Conservation (phyloP, 441 rosid genomes). For the Pelargonium citronellum region DNA sequence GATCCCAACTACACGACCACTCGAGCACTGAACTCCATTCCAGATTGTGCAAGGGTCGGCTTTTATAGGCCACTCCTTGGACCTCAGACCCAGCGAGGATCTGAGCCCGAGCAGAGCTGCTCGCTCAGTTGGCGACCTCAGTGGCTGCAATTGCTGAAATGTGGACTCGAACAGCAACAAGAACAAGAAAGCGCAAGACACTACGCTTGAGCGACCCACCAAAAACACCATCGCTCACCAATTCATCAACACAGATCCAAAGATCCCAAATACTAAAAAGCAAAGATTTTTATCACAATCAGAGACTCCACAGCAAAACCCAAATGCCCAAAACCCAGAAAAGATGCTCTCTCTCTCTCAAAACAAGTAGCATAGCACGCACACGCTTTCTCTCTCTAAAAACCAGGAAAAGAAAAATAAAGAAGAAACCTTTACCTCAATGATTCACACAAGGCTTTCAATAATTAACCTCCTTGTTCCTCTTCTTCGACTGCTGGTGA, state of each 20-base stretch:
- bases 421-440: slow-evolving; percentile 31
- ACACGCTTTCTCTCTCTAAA: slow-evolving; percentile 12
- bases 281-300: slow-evolving; percentile 19
- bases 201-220: slow-evolving; percentile 36
- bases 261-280: slow-evolving; percentile 22
- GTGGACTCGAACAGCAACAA: slow-evolving; percentile 41
- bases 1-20: slow-evolving; percentile 58
- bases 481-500: slow-evolving; percentile 27
- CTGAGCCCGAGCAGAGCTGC: slow-evolving; percentile 66
- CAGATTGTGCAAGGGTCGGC: slow-evolving; percentile 70
- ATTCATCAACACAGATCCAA: slow-evolving; percentile 27
- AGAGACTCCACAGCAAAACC: slow-evolving; percentile 18
- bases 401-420: slow-evolving; percentile 5
- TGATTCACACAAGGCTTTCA: slow-evolving; percentile 14
- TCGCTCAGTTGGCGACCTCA: slow-evolving; percentile 40
- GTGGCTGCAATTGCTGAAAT: slow-evolving; percentile 31
- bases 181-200: slow-evolving; percentile 35
- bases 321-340: slow-evolving; percentile 16
- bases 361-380: not conserved
- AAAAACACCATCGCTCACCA: slow-evolving; percentile 40
- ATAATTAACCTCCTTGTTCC: not conserved
- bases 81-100: slow-evolving; percentile 77
- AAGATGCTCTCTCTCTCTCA: not conserved
- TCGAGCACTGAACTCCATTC: slow-evolving; percentile 60
- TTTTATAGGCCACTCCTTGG: slow-evolving; percentile 82